A percentile compares a stretch with the other conserved stretches of the same genome.
These are phyloP conservation scores for Phytophthora agathidicida DNA, from an alignment of 352 stramenopile genomes.

Conservation along the genomic window DNA sequence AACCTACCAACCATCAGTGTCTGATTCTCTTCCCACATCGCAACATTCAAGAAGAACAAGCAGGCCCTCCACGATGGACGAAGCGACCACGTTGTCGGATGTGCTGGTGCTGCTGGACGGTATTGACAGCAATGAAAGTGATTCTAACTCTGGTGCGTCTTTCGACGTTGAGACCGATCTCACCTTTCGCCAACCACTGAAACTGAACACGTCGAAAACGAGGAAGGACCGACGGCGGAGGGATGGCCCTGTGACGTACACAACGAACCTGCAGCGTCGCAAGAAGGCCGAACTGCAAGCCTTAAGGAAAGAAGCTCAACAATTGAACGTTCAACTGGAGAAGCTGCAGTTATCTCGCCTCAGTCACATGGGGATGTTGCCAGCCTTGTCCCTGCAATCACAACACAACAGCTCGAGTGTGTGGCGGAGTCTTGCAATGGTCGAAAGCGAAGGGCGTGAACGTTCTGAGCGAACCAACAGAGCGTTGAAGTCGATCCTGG, in stretches of 20 bases:
- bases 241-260: constrained; percentile 25
- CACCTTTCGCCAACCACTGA: not conserved
- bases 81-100: constrained; percentile 1
- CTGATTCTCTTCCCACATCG: no score
- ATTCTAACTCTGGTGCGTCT: constrained; percentile 11
- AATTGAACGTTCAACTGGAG: constrained; percentile 18
- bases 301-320: constrained; percentile 13
- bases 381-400: not conserved
- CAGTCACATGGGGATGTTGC: not conserved
- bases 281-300: constrained; percentile 27
- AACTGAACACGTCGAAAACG: constrained; percentile 1
- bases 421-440: constrained; percentile 19
- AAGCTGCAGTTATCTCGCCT: constrained; percentile 11
- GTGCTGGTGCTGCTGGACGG: constrained; percentile 15
- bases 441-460: constrained; percentile 27
- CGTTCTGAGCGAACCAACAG: constrained; percentile 26
- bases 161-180: not conserved
- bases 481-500: constrained; percentile 29
- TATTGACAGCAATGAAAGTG: constrained; percentile 19
- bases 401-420: not conserved
- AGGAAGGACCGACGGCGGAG: constrained; percentile 26
- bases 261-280: constrained; percentile 25
- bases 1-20: no score
- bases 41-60: no score
- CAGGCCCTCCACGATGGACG: constrained; percentile 5